phyloP scores from a whole-genome alignment of 2,329 filamentous ascomycete species.

The Epichloe bromicola region DNA sequence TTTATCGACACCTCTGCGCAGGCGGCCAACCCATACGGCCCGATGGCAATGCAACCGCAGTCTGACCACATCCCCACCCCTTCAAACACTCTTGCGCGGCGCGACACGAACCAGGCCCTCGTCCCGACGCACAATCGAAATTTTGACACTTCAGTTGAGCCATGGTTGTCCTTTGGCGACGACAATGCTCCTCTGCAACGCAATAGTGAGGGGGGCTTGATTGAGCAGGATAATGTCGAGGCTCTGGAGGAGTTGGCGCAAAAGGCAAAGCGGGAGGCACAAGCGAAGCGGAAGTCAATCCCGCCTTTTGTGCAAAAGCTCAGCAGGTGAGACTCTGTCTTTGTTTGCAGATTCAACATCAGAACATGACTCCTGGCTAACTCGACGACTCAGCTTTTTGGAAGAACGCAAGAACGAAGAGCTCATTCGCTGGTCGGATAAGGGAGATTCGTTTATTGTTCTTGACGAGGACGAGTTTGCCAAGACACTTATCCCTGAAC shows the following conservation, averaged over 20 bases:
- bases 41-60: slow-evolving; percentile 24
- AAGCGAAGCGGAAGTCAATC: slow-evolving; percentile 86
- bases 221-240: slow-evolving; percentile 59
- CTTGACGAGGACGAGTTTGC: slow-evolving; percentile 97
- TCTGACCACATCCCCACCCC: slow-evolving; percentile 22
- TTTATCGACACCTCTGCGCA: slow-evolving; percentile 24
- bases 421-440: slow-evolving; percentile 91
- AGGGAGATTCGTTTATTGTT: slow-evolving; percentile 92
- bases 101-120: slow-evolving; percentile 37
- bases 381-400: slow-evolving; percentile 53
- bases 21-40: slow-evolving; percentile 23
- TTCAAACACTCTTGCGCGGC: slow-evolving; percentile 39
- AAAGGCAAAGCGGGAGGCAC: slow-evolving; percentile 74
- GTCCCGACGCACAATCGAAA: slow-evolving; percentile 28
- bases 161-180: slow-evolving; percentile 31
- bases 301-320: slow-evolving; percentile 96
- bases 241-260: slow-evolving; percentile 68
- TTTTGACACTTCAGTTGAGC: slow-evolving; percentile 27
- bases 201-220: slow-evolving; percentile 19
- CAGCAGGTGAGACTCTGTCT: slow-evolving; percentile 59
- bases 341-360: not conserved
- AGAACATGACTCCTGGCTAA: not conserved
- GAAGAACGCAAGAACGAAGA: slow-evolving; percentile 89
- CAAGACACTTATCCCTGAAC: slow-evolving; percentile 87
- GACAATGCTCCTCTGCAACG: slow-evolving; percentile 25